Evolutionary conservation across 2,329 filamentous ascomycete species (phyloP).

Genomic region (Aspergillus alliaceus): DNA sequence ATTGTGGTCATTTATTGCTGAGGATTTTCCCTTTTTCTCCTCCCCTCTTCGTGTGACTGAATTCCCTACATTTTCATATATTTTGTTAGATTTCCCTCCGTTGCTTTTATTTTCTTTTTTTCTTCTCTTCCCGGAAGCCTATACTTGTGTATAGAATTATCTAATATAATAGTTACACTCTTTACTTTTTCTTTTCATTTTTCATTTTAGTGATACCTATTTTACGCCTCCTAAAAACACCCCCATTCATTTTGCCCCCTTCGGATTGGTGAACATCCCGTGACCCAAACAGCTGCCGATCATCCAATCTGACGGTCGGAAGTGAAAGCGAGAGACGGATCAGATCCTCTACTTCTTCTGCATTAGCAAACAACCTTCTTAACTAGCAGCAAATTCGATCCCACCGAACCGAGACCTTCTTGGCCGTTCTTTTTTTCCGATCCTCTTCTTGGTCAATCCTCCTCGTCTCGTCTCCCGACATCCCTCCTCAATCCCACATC

Average conservation of each 20-base stretch:
- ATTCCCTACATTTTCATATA: neutral
- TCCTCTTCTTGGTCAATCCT: slow-evolving; percentile 29
- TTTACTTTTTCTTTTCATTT: neutral
- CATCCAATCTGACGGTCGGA: slow-evolving; percentile 10
- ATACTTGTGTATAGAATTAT: neutral
- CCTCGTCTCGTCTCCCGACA: slow-evolving; percentile 26
- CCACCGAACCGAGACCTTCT: slow-evolving; percentile 21
- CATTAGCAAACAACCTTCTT: neutral
- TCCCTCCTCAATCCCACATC: slow-evolving; percentile 1
- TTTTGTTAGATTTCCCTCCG: neutral
- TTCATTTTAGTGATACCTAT: neutral
- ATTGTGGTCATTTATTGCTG: neutral
- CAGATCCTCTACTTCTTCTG: slow-evolving; percentile 1
- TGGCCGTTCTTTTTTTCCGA: slow-evolving; percentile 23
- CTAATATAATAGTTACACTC: neutral
- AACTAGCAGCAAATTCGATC: neutral
- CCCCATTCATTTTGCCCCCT: neutral
- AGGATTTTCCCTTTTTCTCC: neutral
- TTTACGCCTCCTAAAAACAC: neutral
- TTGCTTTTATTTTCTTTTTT: neutral
- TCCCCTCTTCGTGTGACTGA: neutral
- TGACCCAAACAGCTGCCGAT: slow-evolving; percentile 11
- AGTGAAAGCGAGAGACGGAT: neutral
- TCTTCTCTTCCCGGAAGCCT: neutral
- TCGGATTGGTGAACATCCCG: slow-evolving; percentile 9